Base-by-base conservation (phyloP, 495 filamentous ascomycete genomes). In the Xylaria telfairii region DNA sequence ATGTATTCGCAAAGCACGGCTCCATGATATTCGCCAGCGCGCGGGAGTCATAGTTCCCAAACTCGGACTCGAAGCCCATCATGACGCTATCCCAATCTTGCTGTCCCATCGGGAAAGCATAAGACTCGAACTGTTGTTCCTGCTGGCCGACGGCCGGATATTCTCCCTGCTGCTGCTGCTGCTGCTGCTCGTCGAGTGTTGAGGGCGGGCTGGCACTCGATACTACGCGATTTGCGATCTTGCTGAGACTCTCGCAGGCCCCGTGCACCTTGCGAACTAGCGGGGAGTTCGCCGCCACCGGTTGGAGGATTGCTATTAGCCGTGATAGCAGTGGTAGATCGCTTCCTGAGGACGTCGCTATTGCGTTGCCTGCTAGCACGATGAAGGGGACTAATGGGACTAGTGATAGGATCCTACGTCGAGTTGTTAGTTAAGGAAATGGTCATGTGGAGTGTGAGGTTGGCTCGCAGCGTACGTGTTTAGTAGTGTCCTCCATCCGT, bases 351-450 rank as follows among this genome's bases (percentile, higher is more conserved):
- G 79, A 81, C 4, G 82, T 84, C 71, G 86, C 84, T 62, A 92
- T 87, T 8, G 87, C 82, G 73, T 92, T 86, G 81, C 90, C 91
- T 77, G 91, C 91, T 8, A 92, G 78, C 4, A 92, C 87, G 53
- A 90, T 89, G 74, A 90, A 89, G 0, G 90, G 89, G n/a, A 88
- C 85, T 69, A 92, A 91, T 6, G 90, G 90, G 10, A 87, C 83
- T 63, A 88, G 81, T 41, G 65, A 74, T 17, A 76, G 10, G 32
- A 71, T 64, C 15, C 74, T 76, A 39, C 63, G 3, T 19, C 7
- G 30, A 17, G 17, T 10, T 17, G 60, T 74, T 39, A 74, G 37
- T 26, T 5, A 12, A n/a, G 44, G 24, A 7, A 9, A 34, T 4
- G n/a, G 10, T n/a, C 15, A 41, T 12, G 1, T 49, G 9, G 28